Base-by-base conservation (phyloP, 179 eudicot species). In the Carnegiea gigantea region DNA sequence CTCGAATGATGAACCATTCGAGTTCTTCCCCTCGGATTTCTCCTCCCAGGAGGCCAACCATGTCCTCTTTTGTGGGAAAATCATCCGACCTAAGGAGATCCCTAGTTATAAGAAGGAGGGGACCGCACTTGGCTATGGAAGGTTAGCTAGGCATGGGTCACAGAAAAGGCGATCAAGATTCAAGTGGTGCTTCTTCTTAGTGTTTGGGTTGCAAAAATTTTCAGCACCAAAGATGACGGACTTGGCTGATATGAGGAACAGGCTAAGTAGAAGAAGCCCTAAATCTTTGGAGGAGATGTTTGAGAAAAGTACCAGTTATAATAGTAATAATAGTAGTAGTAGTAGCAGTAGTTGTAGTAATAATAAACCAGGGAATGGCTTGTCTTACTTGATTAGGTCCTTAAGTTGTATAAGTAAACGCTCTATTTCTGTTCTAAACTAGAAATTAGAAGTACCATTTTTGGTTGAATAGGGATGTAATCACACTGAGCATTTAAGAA, bases 341-440 rank as follows among this genome's bases (percentile, higher is more conserved):
- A 68, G 36, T 1, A 33, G 36, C 36, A 33, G 3, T 33, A 33
- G 36, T 28, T 28, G 30, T 3, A 33, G 36, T 33, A 33, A 57
- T 33, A 71, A 78, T 71, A 80, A 59, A 59, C 4, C 71, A 48
- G 80, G 76, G 2, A 70, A 72, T 60, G 67, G 83, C 3, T 81
- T 84, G 65, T 84, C 81, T 70, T 77, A 71, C 78, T 77, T 84
- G 51, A 3, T 71, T 9, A 84, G 86, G 53, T 84, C 86, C 36
- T 77, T 84, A 18, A 84, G 86, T 80, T 84, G 86, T 77, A 84
- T 40, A 24, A 54, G 51, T 71, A 46, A 46, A 46, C 10, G 9
- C 49, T 46, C 49, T 0, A 60, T 78, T 65, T 40, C 78, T 67
- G 81, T 74, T 67, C 46, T 78, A 73, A 59, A 54, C 65, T 83